phyloP scores from a whole-genome alignment of 2,329 filamentous ascomycete genomes.

The Chalaropsis ovoidea region DNA sequence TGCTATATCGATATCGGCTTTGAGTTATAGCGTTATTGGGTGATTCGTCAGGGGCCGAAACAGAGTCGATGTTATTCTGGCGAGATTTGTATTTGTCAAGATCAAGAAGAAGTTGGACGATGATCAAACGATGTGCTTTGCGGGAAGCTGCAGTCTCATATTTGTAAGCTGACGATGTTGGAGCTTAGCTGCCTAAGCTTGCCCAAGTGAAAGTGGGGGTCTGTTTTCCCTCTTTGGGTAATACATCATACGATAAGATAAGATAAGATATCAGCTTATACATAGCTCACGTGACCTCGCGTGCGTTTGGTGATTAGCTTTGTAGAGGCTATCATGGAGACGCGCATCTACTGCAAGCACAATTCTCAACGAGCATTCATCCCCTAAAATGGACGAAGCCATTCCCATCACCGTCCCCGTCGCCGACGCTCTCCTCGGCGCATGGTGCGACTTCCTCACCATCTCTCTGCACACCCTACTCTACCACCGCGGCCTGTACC shows the following conservation, averaged over 20 bases:
- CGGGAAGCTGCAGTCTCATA: neutral
- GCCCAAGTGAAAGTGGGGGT: neutral
- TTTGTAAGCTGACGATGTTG: neutral
- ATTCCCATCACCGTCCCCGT: constrained; percentile 32
- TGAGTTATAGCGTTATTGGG: too few species aligned
- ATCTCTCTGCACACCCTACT: constrained; percentile 78
- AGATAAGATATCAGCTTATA: neutral
- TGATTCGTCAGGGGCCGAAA: too few species aligned
- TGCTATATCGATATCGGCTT: too few species aligned
- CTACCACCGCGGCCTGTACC: constrained; percentile 73
- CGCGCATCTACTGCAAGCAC: neutral
- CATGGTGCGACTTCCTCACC: constrained; percentile 70
- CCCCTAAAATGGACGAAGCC: neutral
- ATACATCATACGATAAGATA: neutral
- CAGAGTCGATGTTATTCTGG: too few species aligned
- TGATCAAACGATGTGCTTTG: neutral
- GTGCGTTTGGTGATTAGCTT: constrained; percentile 11
- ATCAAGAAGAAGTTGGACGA: neutral
- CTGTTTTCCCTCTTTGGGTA: neutral
- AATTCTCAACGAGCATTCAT: neutral
- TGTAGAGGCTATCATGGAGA: neutral
- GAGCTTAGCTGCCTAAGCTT: neutral
- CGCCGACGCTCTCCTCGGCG: constrained; percentile 51
- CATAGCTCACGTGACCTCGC: constrained; percentile 22
- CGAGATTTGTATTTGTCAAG: too few species aligned